Percentiles rank a stretch among this genome's conserved stretches.
phyloP scores from a whole-genome alignment of 2,329 filamentous ascomycete species.

The Fusarium sp. region DNA sequence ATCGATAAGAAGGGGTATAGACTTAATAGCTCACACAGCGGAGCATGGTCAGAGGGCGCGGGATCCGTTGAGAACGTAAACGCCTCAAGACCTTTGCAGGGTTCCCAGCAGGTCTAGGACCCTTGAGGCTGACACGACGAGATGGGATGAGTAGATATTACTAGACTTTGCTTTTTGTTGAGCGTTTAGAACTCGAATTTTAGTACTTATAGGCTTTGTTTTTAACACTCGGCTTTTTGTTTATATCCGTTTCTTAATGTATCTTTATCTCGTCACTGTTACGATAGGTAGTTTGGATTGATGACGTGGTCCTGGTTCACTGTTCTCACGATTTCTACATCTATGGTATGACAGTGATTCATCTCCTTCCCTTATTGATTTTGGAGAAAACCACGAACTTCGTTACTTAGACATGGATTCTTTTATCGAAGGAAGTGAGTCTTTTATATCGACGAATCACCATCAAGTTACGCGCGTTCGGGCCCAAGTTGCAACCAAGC shows the following conservation, averaged over 20 bases:
- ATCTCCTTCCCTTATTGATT: too few relatives aligned
- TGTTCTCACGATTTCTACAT: not conserved
- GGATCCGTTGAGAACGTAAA: not conserved
- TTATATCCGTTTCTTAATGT: not conserved
- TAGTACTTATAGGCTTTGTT: constrained; percentile 2
- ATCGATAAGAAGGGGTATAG: constrained; percentile 29
- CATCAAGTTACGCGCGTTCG: not conserved
- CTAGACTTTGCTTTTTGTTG: not conserved
- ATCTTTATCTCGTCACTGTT: too few relatives aligned
- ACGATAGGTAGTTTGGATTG: not conserved
- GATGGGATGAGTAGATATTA: not conserved
- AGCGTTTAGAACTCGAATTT: not conserved
- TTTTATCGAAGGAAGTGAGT: not conserved
- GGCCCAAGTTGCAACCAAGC: constrained; percentile 8
- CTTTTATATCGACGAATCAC: constrained; percentile 12
- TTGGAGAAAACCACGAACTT: too few relatives aligned
- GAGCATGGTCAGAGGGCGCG: constrained; percentile 6
- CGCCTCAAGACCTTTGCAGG: constrained; percentile 7
- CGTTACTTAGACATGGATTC: not conserved
- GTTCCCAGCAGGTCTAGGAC: constrained; percentile 9
- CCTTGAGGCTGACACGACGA: not conserved
- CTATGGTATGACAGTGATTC: not conserved
- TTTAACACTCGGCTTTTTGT: not conserved
- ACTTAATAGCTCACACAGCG: constrained; percentile 26
- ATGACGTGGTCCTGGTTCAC: not conserved